Conservation (phyloP, 495 filamentous ascomycete species). For the Penicillium antarcticum region DNA sequence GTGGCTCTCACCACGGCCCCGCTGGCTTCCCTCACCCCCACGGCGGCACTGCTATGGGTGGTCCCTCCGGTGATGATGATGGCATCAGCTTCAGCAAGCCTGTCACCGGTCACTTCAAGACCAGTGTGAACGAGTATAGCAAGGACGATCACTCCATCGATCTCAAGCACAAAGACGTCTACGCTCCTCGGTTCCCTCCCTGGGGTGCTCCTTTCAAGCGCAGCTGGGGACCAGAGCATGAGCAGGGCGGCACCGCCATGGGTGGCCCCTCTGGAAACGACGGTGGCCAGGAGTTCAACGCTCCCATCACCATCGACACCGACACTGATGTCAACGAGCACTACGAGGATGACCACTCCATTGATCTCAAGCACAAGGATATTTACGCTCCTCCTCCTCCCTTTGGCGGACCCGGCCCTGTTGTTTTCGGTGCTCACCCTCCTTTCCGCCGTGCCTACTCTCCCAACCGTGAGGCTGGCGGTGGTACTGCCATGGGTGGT, state of each 20-base stretch:
- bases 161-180: conserved; percentile 18
- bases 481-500: conserved; percentile 16
- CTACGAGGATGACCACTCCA: conserved; percentile 24
- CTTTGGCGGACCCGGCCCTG: conserved; percentile 1
- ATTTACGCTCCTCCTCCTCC: conserved; percentile 3
- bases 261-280: conserved; percentile 23
- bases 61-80: conserved; percentile 20
- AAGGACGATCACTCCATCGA: conserved; percentile 21
- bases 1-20: conserved; percentile 2
- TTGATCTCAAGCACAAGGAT: conserved; percentile 14
- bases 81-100: conserved; percentile 12
- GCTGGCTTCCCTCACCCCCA: not conserved
- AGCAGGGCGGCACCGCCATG: conserved; percentile 16
- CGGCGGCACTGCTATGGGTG: conserved; percentile 16
- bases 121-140: conserved; percentile 15
- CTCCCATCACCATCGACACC: conserved; percentile 1
- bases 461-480: conserved; percentile 7
- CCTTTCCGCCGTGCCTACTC: conserved; percentile 17
- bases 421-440: not conserved
- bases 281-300: conserved; percentile 9
- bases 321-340: conserved; percentile 16
- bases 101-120: conserved; percentile 13
- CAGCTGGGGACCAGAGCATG: not conserved
- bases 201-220: not conserved
- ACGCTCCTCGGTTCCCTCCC: not conserved